Conservation (phyloP, 2,329 filamentous ascomycete species). For the Trichoderma semiorbis region DNA sequence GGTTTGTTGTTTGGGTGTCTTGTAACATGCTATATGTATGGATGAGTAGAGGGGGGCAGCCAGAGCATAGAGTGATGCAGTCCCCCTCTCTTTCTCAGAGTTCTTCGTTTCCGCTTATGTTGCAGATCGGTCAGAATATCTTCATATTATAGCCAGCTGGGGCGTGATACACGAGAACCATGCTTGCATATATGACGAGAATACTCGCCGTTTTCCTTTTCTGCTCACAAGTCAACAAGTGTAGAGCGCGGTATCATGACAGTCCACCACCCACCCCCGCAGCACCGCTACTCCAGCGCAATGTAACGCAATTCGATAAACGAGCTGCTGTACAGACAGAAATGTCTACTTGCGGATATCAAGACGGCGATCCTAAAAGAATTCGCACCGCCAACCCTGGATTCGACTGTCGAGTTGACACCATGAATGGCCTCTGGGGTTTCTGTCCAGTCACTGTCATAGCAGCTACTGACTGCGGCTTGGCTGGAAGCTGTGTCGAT, state of each 20-base stretch:
- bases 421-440: slow-evolving; percentile 35
- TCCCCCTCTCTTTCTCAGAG: background rate
- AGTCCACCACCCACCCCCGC: background rate
- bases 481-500: slow-evolving; percentile 38
- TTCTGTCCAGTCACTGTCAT: slow-evolving; percentile 38
- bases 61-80: background rate
- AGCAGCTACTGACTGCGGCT: slow-evolving; percentile 36
- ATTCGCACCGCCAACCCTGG: slow-evolving; percentile 33
- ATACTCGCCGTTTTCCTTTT: background rate
- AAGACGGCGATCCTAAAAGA: slow-evolving; percentile 29
- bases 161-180: background rate
- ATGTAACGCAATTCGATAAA: background rate
- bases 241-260: background rate
- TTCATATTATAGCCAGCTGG: background rate
- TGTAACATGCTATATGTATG: background rate
- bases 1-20: background rate
- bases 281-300: background rate
- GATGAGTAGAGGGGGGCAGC: background rate
- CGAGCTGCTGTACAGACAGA: slow-evolving; percentile 21
- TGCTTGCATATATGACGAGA: background rate
- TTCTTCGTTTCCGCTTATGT: background rate
- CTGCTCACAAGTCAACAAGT: background rate
- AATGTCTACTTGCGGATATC: slow-evolving; percentile 31
- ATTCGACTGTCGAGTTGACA: slow-evolving; percentile 37
- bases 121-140: background rate